Base-by-base conservation (phyloP, 768 basidiomycete species). In the Leccinum disarticulatum region DNA sequence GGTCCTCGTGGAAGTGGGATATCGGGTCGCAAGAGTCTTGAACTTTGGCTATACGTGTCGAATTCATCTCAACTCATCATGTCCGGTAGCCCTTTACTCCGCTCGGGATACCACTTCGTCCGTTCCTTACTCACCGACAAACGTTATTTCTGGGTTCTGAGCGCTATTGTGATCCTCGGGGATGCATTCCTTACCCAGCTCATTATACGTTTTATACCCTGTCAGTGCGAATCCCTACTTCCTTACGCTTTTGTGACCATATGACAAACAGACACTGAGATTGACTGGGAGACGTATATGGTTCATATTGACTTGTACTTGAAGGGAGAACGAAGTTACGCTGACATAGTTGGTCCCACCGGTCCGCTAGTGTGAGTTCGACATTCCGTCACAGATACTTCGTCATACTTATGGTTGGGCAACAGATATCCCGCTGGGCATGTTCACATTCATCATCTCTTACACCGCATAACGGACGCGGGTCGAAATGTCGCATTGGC, bases 251-350 rank as follows among this genome's bases (percentile, higher is more conserved):
- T 54, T 61, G 47, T 67, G 57, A 70, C 70, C 61, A 52, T 62
- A 48, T 43, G 46, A 47, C 62, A 35, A 55, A 54, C 77, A 98
- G 96, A 95, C 77, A 98, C 97, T 11, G 95, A 99, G 76, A 99
- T 99, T 67, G 97, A 99, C 76, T 98, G 93, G 87, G 83, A 88
- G 68, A 98, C 97, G 0, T 99, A 99, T 70, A 93, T 98, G 86
- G 77, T 88, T 55, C 97, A 98, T 55, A 82, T 91, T 1, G 81
- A 87, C 57, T 71, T 89, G 46, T 94, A 91, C 75, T 66, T 91
- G 51, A 82, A 84, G 56, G 95, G 95, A 35, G 88, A 95, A 71
- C 80, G 87, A 51, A 84, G 95, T 68, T 99, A 99, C 70, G 80
- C 84, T 13, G 73, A 79, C 60, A 88, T 99, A 53, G 78, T 83